Evolutionary conservation across 1,139 yeast species (phyloP).

Genomic region (Sugiyamaella sp.): DNA sequence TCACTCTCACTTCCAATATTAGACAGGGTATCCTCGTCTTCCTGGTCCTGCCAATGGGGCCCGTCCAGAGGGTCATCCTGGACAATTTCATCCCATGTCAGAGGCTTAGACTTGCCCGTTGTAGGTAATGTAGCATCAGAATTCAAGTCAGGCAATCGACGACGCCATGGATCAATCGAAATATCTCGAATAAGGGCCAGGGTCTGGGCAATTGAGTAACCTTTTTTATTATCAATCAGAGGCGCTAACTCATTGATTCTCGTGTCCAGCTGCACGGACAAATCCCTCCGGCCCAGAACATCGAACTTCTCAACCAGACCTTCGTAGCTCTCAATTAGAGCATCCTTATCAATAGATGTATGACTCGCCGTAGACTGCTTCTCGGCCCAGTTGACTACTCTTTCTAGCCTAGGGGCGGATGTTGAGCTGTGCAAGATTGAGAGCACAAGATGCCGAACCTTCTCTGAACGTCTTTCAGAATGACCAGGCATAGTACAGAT

Average conservation of each 20-base stretch:
- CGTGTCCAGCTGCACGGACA: constrained; percentile 30
- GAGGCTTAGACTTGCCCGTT: background rate
- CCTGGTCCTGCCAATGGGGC: constrained; percentile 31
- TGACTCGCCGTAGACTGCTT: constrained; percentile 16
- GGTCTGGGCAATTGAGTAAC: constrained; percentile 23
- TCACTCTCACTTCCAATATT: background rate
- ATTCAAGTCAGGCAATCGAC: background rate
- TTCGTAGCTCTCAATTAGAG: constrained; percentile 26
- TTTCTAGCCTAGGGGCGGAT: constrained; percentile 1
- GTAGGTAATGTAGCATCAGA: background rate
- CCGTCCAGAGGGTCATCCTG: constrained; percentile 34
- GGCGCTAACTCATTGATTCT: constrained; percentile 26
- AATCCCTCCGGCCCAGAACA: constrained; percentile 35
- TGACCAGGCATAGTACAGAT: constrained; percentile 1
- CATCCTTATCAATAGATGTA: constrained; percentile 25
- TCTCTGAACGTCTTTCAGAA: background rate
- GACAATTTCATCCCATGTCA: constrained; percentile 36
- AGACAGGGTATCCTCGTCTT: constrained; percentile 10
- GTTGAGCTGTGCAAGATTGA: background rate
- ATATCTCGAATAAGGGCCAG: constrained; percentile 30
- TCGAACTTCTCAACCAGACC: constrained; percentile 33
- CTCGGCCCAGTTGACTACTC: constrained; percentile 19
- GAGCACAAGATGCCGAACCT: background rate
- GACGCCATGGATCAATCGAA: constrained; percentile 16
- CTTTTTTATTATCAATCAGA: constrained; percentile 12